phyloP scores from a whole-genome alignment of 2,329 filamentous ascomycete genomes.

The Cadophora malorum region DNA sequence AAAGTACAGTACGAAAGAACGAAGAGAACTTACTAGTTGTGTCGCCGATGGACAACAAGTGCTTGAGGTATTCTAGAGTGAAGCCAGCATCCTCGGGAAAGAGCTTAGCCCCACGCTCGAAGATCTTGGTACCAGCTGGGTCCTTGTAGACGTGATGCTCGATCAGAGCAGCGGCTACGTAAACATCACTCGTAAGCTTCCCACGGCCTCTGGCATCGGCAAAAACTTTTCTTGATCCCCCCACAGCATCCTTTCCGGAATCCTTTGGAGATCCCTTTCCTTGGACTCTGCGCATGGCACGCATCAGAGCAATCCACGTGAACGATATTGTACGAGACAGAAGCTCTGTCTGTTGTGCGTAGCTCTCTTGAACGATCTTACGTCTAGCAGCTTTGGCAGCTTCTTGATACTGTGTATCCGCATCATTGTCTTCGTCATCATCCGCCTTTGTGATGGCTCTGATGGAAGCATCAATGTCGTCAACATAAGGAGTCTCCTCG shows the following conservation, averaged over 20 bases:
- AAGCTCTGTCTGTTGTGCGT: slow-evolving; percentile 74
- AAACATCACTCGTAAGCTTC: slow-evolving; percentile 90
- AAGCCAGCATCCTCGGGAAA: slow-evolving; percentile 95
- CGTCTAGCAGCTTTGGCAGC: slow-evolving; percentile 65
- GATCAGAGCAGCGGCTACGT: slow-evolving; percentile 89
- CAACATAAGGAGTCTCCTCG: slow-evolving; percentile 53
- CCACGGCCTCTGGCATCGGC: slow-evolving; percentile 86
- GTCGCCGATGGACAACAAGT: slow-evolving; percentile 90
- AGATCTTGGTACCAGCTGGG: slow-evolving; percentile 89
- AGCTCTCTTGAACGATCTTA: slow-evolving; percentile 67
- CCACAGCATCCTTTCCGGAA: slow-evolving; percentile 40
- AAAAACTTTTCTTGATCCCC: slow-evolving; percentile 85
- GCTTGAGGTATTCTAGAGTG: slow-evolving; percentile 94
- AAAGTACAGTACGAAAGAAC: not conserved
- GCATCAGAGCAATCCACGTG: slow-evolving; percentile 93
- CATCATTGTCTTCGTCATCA: slow-evolving; percentile 52
- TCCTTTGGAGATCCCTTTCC: slow-evolving; percentile 69
- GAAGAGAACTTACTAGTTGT: slow-evolving; percentile 75
- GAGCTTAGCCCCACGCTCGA: slow-evolving; percentile 89
- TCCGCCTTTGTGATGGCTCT: slow-evolving; percentile 55
- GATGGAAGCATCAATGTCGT: slow-evolving; percentile 44
- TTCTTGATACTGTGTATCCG: slow-evolving; percentile 48
- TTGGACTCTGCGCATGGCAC: slow-evolving; percentile 92
- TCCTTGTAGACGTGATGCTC: slow-evolving; percentile 98
- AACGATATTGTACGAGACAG: slow-evolving; percentile 88